phyloP scores from a whole-genome alignment of 345 rosid species.

The Camelina sativa region DNA sequence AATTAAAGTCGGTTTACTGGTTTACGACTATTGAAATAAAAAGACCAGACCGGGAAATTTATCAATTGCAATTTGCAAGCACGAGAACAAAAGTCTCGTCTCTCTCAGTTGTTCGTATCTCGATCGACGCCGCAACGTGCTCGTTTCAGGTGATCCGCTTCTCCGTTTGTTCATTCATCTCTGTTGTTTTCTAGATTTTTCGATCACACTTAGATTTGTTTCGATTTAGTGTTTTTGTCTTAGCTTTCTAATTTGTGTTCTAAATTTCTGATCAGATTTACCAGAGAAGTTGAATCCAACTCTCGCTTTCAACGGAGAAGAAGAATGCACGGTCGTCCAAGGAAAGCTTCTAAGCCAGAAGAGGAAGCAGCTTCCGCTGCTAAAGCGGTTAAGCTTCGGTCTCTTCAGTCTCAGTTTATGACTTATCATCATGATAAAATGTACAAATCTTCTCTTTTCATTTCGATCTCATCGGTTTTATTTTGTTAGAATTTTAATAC shows the following conservation, averaged over 20 bases:
- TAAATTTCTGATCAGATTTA: conserved; percentile 16
- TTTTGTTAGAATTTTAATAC: too few species aligned
- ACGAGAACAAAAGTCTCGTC: neutral
- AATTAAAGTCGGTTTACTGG: neutral
- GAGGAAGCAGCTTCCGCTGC: conserved; percentile 71
- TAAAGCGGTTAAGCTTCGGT: conserved; percentile 70
- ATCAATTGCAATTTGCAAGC: neutral
- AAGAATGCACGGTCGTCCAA: conserved; percentile 92
- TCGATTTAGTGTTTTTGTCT: neutral
- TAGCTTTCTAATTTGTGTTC: conserved; percentile 1
- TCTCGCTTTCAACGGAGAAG: conserved; percentile 22
- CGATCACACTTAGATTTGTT: neutral
- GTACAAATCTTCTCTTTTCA: conserved; percentile 44
- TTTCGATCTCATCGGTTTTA: neutral
- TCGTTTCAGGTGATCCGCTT: conserved; percentile 21
- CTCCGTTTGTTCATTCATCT: neutral
- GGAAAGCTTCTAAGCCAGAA: conserved; percentile 63
- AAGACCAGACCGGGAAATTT: conserved; percentile 4
- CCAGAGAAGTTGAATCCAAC: conserved; percentile 4
- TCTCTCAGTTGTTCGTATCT: conserved; percentile 5
- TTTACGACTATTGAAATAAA: neutral
- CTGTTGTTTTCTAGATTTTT: neutral
- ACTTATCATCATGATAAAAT: conserved; percentile 64
- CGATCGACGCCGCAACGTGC: conserved; percentile 30
- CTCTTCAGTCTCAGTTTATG: conserved; percentile 72